These are phyloP conservation scores for Prosopis cineraria DNA, from an alignment of 306 rosid species.

Conservation along the genomic window DNA sequence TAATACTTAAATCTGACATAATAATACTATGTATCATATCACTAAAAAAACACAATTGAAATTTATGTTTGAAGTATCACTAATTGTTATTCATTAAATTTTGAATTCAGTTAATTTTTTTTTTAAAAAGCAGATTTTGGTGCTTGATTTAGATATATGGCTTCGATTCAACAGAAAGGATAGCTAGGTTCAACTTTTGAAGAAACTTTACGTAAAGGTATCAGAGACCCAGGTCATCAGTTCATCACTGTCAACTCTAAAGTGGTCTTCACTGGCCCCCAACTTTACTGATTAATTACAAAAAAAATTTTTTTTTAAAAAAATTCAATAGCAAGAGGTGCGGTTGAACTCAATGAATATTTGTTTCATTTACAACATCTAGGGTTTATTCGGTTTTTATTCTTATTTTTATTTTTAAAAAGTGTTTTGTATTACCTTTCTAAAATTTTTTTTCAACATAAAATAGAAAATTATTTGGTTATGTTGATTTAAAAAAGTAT, in stretches of 20 bases:
- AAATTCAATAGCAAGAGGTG: background rate
- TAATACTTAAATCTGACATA: too few species aligned
- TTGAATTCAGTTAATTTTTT: background rate
- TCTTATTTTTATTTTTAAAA: too few species aligned
- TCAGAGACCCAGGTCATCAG: constrained; percentile 10
- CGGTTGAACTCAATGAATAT: background rate
- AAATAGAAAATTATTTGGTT: too few species aligned
- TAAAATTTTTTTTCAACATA: too few species aligned
- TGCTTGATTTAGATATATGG: background rate
- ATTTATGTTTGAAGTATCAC: background rate
- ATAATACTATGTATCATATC: too few species aligned
- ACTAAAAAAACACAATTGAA: too few species aligned
- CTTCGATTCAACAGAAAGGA: background rate
- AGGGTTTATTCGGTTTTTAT: too few species aligned
- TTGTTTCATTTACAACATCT: background rate
- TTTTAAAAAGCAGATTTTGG: background rate
- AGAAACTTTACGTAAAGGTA: background rate
- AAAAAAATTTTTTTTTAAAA: background rate
- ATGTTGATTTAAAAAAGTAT: too few species aligned
- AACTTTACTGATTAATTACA: background rate
- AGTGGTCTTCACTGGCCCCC: background rate
- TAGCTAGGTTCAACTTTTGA: constrained; percentile 6
- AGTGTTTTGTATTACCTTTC: too few species aligned
- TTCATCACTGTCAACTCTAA: background rate
- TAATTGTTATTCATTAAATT: background rate